A percentile compares a stretch with the other conserved stretches of the same genome.
phyloP scores from a whole-genome alignment of 2,329 filamentous ascomycete genomes.

The Sclerotiophoma versabilis region DNA sequence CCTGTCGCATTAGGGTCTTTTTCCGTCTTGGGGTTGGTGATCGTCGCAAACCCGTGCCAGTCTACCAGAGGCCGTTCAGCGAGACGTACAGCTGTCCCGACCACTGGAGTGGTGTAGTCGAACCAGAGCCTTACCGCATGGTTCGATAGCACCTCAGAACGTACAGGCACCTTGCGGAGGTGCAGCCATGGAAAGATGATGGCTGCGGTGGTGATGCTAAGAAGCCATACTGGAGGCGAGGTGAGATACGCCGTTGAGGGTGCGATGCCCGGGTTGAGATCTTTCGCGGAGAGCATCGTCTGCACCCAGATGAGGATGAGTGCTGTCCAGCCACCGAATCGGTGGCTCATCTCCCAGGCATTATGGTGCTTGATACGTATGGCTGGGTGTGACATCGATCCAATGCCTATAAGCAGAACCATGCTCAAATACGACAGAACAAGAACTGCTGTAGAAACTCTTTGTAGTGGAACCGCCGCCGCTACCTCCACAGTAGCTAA shows the following conservation, averaged over 20 bases:
- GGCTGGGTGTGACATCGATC: conserved; percentile 38
- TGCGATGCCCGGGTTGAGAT: conserved; percentile 26
- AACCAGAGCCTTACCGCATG: conserved; percentile 75
- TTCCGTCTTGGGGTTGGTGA: conserved; percentile 36
- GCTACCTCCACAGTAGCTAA: conserved; percentile 41
- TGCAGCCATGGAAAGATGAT: conserved; percentile 78
- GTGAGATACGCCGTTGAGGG: conserved; percentile 33
- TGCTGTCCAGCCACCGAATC: conserved; percentile 49
- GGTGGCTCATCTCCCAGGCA: conserved; percentile 46
- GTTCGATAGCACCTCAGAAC: conserved; percentile 72
- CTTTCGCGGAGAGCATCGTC: conserved; percentile 35
- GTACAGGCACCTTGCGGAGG: conserved; percentile 72
- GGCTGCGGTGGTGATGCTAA: conserved; percentile 69
- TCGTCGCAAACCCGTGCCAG: conserved; percentile 52
- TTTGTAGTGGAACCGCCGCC: conserved; percentile 18
- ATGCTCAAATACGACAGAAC: conserved; percentile 43
- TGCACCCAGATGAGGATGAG: conserved; percentile 48
- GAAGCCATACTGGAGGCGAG: conserved; percentile 68
- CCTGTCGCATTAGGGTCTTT: conserved; percentile 27
- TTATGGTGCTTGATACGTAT: conserved; percentile 45
- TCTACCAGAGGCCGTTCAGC: conserved; percentile 44
- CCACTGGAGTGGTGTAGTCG: conserved; percentile 42
- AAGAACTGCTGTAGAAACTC: conserved; percentile 24
- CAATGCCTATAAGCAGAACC: conserved; percentile 40
- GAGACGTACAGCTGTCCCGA: conserved; percentile 43